A percentile compares a stretch with the other conserved stretches of the same genome.
These are phyloP conservation scores for Oxytropis ochrocephala DNA, from an alignment of 306 rosid species.

Conservation along the genomic window DNA sequence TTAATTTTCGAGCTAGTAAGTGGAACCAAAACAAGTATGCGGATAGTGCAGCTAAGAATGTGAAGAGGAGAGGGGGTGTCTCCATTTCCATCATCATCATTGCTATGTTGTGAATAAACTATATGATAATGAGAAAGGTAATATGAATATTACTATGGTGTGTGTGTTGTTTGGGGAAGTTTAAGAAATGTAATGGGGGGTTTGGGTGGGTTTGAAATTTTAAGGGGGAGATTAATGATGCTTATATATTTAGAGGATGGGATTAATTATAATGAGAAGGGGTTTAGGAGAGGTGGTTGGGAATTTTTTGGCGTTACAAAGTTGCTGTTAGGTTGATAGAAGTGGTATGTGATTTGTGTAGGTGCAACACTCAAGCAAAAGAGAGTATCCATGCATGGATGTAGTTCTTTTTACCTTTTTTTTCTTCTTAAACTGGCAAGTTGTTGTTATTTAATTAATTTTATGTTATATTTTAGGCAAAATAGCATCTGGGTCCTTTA, in stretches of 20 bases:
- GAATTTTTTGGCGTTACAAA: constrained; percentile 34
- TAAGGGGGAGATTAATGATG: not conserved
- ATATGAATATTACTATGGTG: not conserved
- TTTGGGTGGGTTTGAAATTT: constrained; percentile 7
- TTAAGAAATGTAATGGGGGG: not conserved
- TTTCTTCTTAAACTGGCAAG: not conserved
- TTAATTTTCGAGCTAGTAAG: constrained; percentile 42
- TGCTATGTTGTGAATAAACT: not conserved
- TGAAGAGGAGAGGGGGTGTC: constrained; percentile 26
- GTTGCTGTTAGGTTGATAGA: constrained; percentile 35
- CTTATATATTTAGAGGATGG: constrained; percentile 22
- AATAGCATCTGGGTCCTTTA: no score
- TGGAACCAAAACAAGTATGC: constrained; percentile 64
- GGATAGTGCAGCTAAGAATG: constrained; percentile 23
- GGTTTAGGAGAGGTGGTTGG: constrained; percentile 56
- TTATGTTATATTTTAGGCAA: no score
- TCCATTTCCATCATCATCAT: constrained; percentile 33
- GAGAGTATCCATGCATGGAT: not conserved
- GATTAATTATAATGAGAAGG: not conserved
- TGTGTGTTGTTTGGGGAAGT: not conserved
- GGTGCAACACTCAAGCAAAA: constrained; percentile 9
- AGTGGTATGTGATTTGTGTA: not conserved
- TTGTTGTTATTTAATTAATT: no score
- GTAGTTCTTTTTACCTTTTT: no score
- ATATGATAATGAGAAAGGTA: not conserved